Evolutionary conservation across 805 yeast genomes (phyloP).

Genomic region (Saccharomycopsis fibuligera): DNA sequence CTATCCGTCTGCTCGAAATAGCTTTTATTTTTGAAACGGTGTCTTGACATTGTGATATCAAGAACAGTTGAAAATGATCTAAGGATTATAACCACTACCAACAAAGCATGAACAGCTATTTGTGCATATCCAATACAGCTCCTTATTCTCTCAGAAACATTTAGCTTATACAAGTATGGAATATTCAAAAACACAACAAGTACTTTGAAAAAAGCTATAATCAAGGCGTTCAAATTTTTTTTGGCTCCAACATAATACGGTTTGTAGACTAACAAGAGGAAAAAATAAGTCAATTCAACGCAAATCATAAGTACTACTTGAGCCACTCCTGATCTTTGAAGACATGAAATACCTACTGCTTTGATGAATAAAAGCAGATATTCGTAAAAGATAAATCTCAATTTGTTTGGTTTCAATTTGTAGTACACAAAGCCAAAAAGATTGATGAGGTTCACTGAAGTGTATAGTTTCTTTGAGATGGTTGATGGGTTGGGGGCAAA

Average conservation of each 20-base stretch:
- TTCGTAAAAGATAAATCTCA: slow-evolving; percentile 35
- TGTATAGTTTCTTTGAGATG: slow-evolving; percentile 32
- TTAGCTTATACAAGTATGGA: slow-evolving; percentile 35
- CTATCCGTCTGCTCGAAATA: too few relatives aligned
- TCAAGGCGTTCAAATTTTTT: slow-evolving; percentile 21
- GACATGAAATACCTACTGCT: slow-evolving; percentile 38
- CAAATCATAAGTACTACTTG: slow-evolving; percentile 37
- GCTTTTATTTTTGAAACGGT: neutral
- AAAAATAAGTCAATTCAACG: slow-evolving; percentile 30
- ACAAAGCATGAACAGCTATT: slow-evolving; percentile 32
- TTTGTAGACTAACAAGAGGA: slow-evolving; percentile 25
- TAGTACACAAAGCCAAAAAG: slow-evolving; percentile 42
- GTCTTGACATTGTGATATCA: slow-evolving; percentile 8
- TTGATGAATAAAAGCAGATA: slow-evolving; percentile 29
- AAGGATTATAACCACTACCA: slow-evolving; percentile 22
- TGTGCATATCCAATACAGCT: slow-evolving; percentile 41
- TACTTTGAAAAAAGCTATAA: slow-evolving; percentile 34
- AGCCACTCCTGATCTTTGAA: slow-evolving; percentile 38
- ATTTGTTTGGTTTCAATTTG: slow-evolving; percentile 37
- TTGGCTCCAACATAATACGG: slow-evolving; percentile 26
- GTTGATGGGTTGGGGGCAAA: neutral
- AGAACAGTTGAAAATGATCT: slow-evolving; percentile 6
- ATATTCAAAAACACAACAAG: slow-evolving; percentile 37
- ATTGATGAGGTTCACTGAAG: slow-evolving; percentile 41
- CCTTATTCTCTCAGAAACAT: slow-evolving; percentile 32